Conservation (phyloP, 2,329 filamentous ascomycete species). For the Neopestalotiopsis clavispora region DNA sequence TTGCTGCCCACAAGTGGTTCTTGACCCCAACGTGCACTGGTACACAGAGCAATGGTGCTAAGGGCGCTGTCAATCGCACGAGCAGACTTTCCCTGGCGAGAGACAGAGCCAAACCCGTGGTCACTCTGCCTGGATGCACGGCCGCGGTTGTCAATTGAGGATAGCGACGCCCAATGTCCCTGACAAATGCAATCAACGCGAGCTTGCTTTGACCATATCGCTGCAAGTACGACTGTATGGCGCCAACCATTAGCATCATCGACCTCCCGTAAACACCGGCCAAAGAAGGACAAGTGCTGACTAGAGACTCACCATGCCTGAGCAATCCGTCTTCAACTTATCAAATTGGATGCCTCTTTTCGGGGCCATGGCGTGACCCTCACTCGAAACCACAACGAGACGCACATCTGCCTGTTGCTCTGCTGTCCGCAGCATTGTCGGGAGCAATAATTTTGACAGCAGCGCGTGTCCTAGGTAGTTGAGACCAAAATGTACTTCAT, state of each 20-base stretch:
- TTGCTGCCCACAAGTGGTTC: conserved; percentile 42
- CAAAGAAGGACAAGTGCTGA: too few species aligned
- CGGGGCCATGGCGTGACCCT: conserved; percentile 1
- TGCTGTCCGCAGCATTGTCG: conserved; percentile 24
- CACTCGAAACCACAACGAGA: conserved; percentile 28
- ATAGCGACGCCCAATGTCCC: conserved; percentile 43
- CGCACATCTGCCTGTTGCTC: conserved; percentile 25
- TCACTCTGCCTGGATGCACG: conserved; percentile 46
- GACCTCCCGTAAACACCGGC: not conserved
- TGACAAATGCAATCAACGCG: conserved; percentile 49
- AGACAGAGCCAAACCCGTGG: conserved; percentile 30
- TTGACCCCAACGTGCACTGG: not conserved
- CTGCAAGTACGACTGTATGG: not conserved
- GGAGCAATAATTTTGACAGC: not conserved
- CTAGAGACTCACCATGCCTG: not conserved
- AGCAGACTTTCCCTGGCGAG: conserved; percentile 9
- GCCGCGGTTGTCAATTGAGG: conserved; percentile 39
- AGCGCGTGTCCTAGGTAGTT: conserved; percentile 9
- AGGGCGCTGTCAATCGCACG: conserved; percentile 22
- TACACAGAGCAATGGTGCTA: not conserved
- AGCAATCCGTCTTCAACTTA: not conserved
- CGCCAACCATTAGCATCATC: not conserved
- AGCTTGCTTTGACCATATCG: conserved; percentile 43
- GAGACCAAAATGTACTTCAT: not conserved
- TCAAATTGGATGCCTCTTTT: conserved; percentile 9